Conservation (phyloP, 1,139 yeast species). For the Nakaseomyces sp. region DNA sequence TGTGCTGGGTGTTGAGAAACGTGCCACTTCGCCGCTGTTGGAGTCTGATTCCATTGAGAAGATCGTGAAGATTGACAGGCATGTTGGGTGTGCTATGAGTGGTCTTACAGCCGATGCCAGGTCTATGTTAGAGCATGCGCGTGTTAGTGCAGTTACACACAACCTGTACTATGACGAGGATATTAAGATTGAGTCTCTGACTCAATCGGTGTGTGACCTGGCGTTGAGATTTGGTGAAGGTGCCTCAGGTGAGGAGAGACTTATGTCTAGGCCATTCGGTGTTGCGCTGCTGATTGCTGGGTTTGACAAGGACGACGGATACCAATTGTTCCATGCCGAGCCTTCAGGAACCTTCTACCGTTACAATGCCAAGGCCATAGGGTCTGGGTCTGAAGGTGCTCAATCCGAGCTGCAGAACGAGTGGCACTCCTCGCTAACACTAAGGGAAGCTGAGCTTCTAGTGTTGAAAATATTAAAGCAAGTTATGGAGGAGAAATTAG, state of each 20-base stretch:
- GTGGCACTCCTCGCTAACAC: constrained; percentile 88
- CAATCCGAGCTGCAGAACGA: constrained; percentile 96
- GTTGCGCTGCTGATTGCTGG: constrained; percentile 97
- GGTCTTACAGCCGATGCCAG: constrained; percentile 98
- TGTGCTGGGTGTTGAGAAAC: constrained; percentile 89
- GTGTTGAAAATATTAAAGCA: constrained; percentile 87
- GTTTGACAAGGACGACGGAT: constrained; percentile 83
- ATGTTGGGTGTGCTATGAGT: constrained; percentile 97
- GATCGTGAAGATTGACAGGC: constrained; percentile 87
- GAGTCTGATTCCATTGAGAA: constrained; percentile 94
- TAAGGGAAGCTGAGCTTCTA: constrained; percentile 86
- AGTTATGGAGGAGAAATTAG: constrained; percentile 98
- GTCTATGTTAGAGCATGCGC: constrained; percentile 96
- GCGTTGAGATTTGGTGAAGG: constrained; percentile 98
- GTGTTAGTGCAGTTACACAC: constrained; percentile 86
- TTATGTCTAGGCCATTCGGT: constrained; percentile 99
- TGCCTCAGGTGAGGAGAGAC: constrained; percentile 91
- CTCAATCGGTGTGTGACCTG: constrained; percentile 94
- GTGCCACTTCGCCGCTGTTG: constrained; percentile 85
- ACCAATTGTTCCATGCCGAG: constrained; percentile 96
- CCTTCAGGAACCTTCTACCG: constrained; percentile 97
- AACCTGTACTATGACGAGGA: constrained; percentile 85
- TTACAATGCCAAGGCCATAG: constrained; percentile 97
- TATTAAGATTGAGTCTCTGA: constrained; percentile 84
- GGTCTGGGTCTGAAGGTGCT: constrained; percentile 98